These are phyloP conservation scores for Gynandropsis gynandra DNA, from an alignment of 345 rosid genomes.

Conservation along the genomic window DNA sequence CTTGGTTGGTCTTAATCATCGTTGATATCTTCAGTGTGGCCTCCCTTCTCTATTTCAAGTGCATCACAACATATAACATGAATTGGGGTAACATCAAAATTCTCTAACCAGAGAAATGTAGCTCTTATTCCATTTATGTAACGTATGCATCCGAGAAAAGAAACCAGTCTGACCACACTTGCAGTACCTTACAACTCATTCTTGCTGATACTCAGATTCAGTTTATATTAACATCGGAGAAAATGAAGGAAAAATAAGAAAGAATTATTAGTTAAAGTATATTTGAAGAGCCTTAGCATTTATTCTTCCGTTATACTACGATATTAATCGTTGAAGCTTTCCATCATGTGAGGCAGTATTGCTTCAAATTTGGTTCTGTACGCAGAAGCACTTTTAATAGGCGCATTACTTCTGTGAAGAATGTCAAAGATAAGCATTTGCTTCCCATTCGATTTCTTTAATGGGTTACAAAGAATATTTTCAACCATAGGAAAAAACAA, in stretches of 20 bases:
- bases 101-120: slow-evolving; percentile 81
- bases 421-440: slow-evolving; percentile 37
- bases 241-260: slow-evolving; percentile 8
- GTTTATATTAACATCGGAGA: slow-evolving; percentile 8
- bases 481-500: no score
- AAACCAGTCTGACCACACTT: slow-evolving; percentile 99
- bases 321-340: slow-evolving; percentile 95
- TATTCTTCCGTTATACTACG: slow-evolving; percentile 93
- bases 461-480: no score
- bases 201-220: slow-evolving; percentile 40
- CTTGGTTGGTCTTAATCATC: slow-evolving; percentile 55
- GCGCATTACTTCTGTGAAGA: slow-evolving; percentile 96
- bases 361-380: slow-evolving; percentile 97
- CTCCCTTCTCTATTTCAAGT: slow-evolving; percentile 72
- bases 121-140: slow-evolving; percentile 91
- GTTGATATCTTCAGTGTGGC: slow-evolving; percentile 34
- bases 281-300: slow-evolving; percentile 98
- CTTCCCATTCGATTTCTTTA: no score
- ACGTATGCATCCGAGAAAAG: slow-evolving; percentile 97
- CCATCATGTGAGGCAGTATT: slow-evolving; percentile 86
- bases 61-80: slow-evolving; percentile 87
- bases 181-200: slow-evolving; percentile 93
- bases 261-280: slow-evolving; percentile 18
- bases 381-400: slow-evolving; percentile 98
- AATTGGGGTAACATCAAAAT: slow-evolving; percentile 71